These are phyloP conservation scores for Microsporum ferrugineum DNA, from an alignment of 2,329 filamentous ascomycete genomes.

Conservation along the genomic window DNA sequence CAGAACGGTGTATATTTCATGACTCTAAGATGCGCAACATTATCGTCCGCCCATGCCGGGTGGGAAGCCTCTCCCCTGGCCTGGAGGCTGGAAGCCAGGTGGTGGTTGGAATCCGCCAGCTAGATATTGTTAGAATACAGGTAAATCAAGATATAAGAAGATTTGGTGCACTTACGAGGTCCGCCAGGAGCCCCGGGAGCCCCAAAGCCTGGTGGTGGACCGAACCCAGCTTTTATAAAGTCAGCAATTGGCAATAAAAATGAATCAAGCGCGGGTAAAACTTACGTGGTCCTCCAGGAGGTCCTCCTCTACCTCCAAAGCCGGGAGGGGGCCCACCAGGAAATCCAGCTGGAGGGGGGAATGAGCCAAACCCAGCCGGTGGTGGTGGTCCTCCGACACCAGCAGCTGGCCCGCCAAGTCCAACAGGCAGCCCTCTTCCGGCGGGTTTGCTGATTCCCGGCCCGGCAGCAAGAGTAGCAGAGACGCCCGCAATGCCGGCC, in stretches of 20 bases:
- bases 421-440: conserved; percentile 71
- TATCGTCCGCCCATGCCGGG: conserved; percentile 39
- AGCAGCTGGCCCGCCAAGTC: conserved; percentile 76
- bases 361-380: conserved; percentile 42
- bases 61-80: conserved; percentile 41
- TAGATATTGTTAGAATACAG: conserved; percentile 33
- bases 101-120: conserved; percentile 47
- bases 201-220: conserved; percentile 38
- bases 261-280: conserved; percentile 15
- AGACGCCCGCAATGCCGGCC: conserved; percentile 47
- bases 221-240: conserved; percentile 34
- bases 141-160: conserved; percentile 11
- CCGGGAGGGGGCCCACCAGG: conserved; percentile 43
- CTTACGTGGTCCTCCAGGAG: conserved; percentile 38
- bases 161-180: conserved; percentile 34
- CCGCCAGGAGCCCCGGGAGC: conserved; percentile 28
- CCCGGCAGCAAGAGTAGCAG: conserved; percentile 64
- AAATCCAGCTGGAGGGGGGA: conserved; percentile 40
- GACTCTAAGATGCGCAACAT: conserved; percentile 12
- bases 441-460: conserved; percentile 85
- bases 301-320: conserved; percentile 39
- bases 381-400: conserved; percentile 73
- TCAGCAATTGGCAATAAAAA: conserved; percentile 4
- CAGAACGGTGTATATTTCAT: neutral
- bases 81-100: conserved; percentile 62